Conservation (phyloP, 2,329 filamentous ascomycete genomes). For the Claviceps pazoutovae region DNA sequence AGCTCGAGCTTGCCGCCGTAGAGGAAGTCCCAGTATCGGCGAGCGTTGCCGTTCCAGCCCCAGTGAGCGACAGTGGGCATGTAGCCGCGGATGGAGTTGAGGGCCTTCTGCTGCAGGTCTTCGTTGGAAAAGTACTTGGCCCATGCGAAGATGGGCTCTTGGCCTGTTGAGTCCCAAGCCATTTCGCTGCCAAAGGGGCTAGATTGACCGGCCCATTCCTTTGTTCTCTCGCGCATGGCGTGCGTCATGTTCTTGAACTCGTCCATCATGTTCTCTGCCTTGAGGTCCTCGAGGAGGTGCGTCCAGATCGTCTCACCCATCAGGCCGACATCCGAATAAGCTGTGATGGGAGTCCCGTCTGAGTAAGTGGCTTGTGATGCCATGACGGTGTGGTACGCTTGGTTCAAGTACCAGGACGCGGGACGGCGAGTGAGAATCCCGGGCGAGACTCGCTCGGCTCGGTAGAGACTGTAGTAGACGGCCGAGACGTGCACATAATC, state of each 20-base stretch:
- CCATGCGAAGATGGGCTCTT: slow-evolving; percentile 50
- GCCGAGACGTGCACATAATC: slow-evolving; percentile 44
- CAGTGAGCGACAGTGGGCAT: slow-evolving; percentile 45
- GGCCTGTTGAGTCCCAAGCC: slow-evolving; percentile 49
- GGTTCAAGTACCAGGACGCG: slow-evolving; percentile 41
- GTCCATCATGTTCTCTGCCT: slow-evolving; percentile 27
- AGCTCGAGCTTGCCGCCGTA: slow-evolving; percentile 28
- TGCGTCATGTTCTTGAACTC: slow-evolving; percentile 27
- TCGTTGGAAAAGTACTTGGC: slow-evolving; percentile 20
- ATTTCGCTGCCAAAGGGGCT: slow-evolving; percentile 47
- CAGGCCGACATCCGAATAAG: slow-evolving; percentile 33
- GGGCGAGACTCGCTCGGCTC: slow-evolving; percentile 35
- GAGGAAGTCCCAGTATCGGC: slow-evolving; percentile 41
- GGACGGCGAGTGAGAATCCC: slow-evolving; percentile 24
- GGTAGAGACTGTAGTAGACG: slow-evolving; percentile 44
- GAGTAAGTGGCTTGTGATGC: not conserved
- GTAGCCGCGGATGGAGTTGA: slow-evolving; percentile 40
- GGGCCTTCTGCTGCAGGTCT: slow-evolving; percentile 24
- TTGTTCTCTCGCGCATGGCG: slow-evolving; percentile 34
- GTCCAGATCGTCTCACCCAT: slow-evolving; percentile 48
- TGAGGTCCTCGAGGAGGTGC: slow-evolving; percentile 35
- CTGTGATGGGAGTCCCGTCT: slow-evolving; percentile 21
- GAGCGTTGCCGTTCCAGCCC: slow-evolving; percentile 49
- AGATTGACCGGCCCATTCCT: slow-evolving; percentile 33
- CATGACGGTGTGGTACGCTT: slow-evolving; percentile 33